These are phyloP conservation scores for Debaryomyces maramus DNA, from an alignment of 805 yeast genomes.

Conservation along the genomic window DNA sequence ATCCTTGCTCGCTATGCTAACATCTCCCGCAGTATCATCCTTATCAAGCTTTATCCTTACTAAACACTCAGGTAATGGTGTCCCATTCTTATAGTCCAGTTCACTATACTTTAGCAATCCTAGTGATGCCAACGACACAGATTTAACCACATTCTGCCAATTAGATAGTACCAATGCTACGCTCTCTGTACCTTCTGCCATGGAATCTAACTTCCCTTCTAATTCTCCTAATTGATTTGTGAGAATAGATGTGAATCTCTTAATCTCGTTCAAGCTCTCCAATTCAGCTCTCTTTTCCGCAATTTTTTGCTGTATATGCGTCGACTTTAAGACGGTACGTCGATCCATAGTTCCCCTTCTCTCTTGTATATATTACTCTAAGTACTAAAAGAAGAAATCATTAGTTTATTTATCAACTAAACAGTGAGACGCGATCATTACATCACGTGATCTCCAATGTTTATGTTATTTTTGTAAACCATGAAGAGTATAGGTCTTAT, in stretches of 20 bases:
- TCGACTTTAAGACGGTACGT: not conserved
- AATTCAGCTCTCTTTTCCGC: constrained; percentile 54
- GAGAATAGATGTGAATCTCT: constrained; percentile 45
- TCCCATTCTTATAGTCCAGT: constrained; percentile 40
- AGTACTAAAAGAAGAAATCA: too few relatives aligned
- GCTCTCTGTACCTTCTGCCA: constrained; percentile 59
- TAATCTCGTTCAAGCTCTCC: constrained; percentile 47
- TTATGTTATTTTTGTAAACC: not conserved
- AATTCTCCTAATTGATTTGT: constrained; percentile 49
- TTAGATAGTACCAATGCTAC: constrained; percentile 59
- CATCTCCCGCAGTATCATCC: constrained; percentile 24
- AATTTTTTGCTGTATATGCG: constrained; percentile 26
- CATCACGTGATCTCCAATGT: too few relatives aligned
- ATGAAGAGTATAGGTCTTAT: too few relatives aligned
- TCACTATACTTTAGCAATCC: constrained; percentile 47
- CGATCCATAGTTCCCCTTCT: constrained; percentile 4
- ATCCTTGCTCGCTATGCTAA: not conserved
- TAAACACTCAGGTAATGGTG: constrained; percentile 64
- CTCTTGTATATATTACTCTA: not conserved
- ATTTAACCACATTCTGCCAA: constrained; percentile 63
- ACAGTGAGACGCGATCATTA: too few relatives aligned
- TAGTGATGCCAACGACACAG: constrained; percentile 60
- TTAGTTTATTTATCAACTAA: too few relatives aligned
- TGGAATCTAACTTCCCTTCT: constrained; percentile 46
- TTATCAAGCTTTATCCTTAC: constrained; percentile 56